Evolutionary conservation across 148 eudicot species (phyloP), one percentile per base, ranked within the genome.

Genomic region (Vaccinium myrtillus): DNA sequence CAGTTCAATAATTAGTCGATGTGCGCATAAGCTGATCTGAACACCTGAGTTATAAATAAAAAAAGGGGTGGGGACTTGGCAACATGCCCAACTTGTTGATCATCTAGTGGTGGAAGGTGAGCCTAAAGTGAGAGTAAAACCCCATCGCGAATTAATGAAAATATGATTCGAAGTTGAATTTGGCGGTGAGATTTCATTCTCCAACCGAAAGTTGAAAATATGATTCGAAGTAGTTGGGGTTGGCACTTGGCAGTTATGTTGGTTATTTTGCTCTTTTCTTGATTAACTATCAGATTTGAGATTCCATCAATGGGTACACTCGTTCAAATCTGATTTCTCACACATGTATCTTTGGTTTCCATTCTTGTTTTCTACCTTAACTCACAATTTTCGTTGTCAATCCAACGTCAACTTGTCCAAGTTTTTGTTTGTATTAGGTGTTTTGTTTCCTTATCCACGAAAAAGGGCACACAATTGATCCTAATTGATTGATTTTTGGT

Each of bases 21-120:
- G n/a, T 1, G 6, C 9, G 6, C 0, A 7, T 5, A 43, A 43
- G 46, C 6, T 43, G 5, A 7, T 6, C 0, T 0, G 0, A 7
- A 43, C 6, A 0, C 46, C 6, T 43, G 46, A 3, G 6, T 0
- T 0, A 0, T n/a, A n/a, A n/a, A n/a, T n/a, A 19, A 63, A 63
- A 25, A 56, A 63, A n/a, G 27, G 1, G 36, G 15, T 25, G 73
- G 73, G 73, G 6, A 23, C 39, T 23, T 67, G 73, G 73, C 73
- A 25, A 27, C 27, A 14, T 53, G 55, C 55, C 73, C 73, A 25
- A 67, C 36, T 67, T 67, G 73, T 67, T 67, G 73, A 67, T 12
- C 14, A 67, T 32, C 73, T 67, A 25, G 39, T 67, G 16, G 73
- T 67, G 39, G 73, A 25, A 5, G 39, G 27, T 12, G 73, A 67